A percentile compares a stretch with the other conserved stretches of the same genome.
These are phyloP conservation scores for Ophiocordyceps robertsii DNA, from an alignment of 2,329 filamentous ascomycete species.

Conservation along the genomic window DNA sequence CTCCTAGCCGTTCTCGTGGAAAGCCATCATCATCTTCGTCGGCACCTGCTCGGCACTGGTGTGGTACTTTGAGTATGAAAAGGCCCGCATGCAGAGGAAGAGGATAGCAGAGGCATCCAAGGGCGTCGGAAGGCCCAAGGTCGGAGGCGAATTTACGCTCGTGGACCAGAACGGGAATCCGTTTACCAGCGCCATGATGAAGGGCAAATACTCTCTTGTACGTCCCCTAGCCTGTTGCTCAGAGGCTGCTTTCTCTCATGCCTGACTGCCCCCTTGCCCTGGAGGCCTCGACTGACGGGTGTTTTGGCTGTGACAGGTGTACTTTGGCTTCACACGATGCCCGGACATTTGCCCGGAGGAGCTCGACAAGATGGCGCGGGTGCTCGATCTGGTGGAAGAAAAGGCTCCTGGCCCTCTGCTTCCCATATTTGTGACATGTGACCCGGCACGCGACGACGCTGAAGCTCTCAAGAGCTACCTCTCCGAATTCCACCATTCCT, in stretches of 20 bases:
- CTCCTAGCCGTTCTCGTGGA: slow-evolving; percentile 81
- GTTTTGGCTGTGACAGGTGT: slow-evolving; percentile 46
- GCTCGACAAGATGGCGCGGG: slow-evolving; percentile 96
- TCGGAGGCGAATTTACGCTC: slow-evolving; percentile 76
- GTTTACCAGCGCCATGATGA: slow-evolving; percentile 69
- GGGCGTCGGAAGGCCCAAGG: slow-evolving; percentile 82
- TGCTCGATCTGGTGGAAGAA: slow-evolving; percentile 62
- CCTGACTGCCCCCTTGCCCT: not conserved
- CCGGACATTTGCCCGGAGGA: slow-evolving; percentile 98
- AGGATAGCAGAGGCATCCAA: slow-evolving; percentile 85
- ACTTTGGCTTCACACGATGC: slow-evolving; percentile 97
- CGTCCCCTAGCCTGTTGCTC: slow-evolving; percentile 14
- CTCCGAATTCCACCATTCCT: slow-evolving; percentile 73
- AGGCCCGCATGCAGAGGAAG: slow-evolving; percentile 79
- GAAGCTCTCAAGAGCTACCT: slow-evolving; percentile 76
- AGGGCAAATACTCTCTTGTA: slow-evolving; percentile 73
- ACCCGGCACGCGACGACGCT: slow-evolving; percentile 82
- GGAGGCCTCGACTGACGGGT: not conserved
- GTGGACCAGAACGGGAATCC: slow-evolving; percentile 67
- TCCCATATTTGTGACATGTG: slow-evolving; percentile 89
- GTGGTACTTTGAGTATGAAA: slow-evolving; percentile 88
- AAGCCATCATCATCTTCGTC: slow-evolving; percentile 77
- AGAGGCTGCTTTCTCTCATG: too few species aligned
- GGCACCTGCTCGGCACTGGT: slow-evolving; percentile 63
- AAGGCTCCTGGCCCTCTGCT: slow-evolving; percentile 41